Conservation (phyloP, 139 green algal genomes). For the Chlorella sp. region DNA sequence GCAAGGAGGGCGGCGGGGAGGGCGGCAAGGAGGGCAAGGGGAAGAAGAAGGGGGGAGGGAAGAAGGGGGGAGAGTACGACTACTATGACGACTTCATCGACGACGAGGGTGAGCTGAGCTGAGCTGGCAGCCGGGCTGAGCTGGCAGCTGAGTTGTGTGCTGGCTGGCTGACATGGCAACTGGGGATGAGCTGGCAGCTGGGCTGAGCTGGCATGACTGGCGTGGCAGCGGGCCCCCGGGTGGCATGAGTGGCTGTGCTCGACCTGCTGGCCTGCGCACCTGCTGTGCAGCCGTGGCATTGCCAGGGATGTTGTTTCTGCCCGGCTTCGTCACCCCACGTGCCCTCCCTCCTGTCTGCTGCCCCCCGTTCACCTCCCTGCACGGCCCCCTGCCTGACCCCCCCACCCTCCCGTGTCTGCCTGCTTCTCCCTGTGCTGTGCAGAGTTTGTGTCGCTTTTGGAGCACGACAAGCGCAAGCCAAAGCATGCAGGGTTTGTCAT, state of each 20-base stretch:
- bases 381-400: background rate
- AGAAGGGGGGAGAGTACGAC: conserved; percentile 23
- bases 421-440: background rate
- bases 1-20: background rate
- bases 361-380: too few relatives aligned
- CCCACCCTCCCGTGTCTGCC: background rate
- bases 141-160: too few relatives aligned
- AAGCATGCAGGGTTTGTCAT: conserved; percentile 61
- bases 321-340: too few relatives aligned
- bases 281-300: background rate
- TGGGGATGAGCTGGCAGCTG: background rate
- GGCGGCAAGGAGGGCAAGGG: conserved; percentile 5
- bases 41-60: background rate
- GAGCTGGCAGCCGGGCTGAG: background rate
- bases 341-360: background rate
- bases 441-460: conserved; percentile 52
- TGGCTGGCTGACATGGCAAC: background rate
- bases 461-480: conserved; percentile 42
- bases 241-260: background rate
- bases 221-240: background rate
- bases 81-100: conserved; percentile 48
- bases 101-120: conserved; percentile 23
- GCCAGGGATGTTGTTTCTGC: background rate
- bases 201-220: background rate
- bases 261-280: background rate